phyloP scores from a whole-genome alignment of 371 early-diverging fungal species.

The Mortierella sp. region DNA sequence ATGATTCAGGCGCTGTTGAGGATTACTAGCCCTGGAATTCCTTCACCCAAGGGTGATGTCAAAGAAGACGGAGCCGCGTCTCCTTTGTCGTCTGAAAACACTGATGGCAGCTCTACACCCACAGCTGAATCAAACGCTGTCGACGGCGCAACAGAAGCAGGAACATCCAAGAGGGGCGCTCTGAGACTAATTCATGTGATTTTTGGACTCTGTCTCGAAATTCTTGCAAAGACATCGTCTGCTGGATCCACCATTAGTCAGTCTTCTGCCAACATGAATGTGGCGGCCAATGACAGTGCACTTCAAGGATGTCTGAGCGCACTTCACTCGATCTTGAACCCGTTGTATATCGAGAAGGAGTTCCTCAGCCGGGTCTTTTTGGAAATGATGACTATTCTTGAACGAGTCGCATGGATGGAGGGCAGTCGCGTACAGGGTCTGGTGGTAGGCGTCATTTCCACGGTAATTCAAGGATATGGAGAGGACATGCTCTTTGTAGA shows the following conservation, averaged over 20 bases:
- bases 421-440: conserved; percentile 45
- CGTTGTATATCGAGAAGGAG: conserved; percentile 21
- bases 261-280: conserved; percentile 28
- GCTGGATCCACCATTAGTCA: conserved; percentile 29
- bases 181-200: conserved; percentile 42
- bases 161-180: conserved; percentile 11
- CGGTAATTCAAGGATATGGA: conserved; percentile 46
- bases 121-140: background rate
- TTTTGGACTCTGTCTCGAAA: conserved; percentile 53
- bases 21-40: conserved; percentile 27
- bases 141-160: background rate
- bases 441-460: conserved; percentile 44
- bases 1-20: conserved; percentile 50
- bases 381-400: conserved; percentile 55
- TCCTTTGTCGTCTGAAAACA: background rate
- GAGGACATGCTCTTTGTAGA: conserved; percentile 36
- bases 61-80: background rate
- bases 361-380: conserved; percentile 42
- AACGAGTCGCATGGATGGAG: conserved; percentile 56
- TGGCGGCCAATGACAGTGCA: conserved; percentile 33
- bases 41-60: background rate
- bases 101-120: background rate
- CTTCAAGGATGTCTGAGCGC: conserved; percentile 48
- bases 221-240: conserved; percentile 51
- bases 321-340: conserved; percentile 41